These are phyloP conservation scores for Clitopilus passeckerianus DNA, from an alignment of 768 basidiomycete species.

Conservation along the genomic window DNA sequence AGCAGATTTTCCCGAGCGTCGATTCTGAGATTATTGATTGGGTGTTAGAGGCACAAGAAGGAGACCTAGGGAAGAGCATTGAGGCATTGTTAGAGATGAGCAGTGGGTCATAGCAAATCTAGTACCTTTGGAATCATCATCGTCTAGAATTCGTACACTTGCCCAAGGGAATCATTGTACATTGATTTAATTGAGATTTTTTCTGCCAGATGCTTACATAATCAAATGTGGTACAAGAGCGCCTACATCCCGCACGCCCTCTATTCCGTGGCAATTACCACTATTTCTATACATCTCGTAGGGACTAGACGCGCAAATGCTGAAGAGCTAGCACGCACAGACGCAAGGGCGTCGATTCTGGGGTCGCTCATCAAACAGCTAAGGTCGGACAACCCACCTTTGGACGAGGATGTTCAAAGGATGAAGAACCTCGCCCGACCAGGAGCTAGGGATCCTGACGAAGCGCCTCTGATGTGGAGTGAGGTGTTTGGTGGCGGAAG, in stretches of 20 bases:
- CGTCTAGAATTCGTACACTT: not conserved
- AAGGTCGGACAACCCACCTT: conserved; percentile 36
- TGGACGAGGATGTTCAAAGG: conserved; percentile 46
- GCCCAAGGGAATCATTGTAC: no score
- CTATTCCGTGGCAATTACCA: conserved; percentile 61
- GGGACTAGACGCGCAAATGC: conserved; percentile 42
- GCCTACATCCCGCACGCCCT: conserved; percentile 59
- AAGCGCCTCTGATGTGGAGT: conserved; percentile 37
- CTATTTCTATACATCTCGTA: conserved; percentile 64
- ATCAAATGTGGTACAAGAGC: conserved; percentile 13
- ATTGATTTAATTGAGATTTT: no score
- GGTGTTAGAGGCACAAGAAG: conserved; percentile 86
- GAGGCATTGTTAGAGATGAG: conserved; percentile 80
- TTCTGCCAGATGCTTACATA: conserved; percentile 9
- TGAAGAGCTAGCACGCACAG: conserved; percentile 48
- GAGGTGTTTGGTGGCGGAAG: conserved; percentile 45
- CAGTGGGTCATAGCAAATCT: conserved; percentile 26
- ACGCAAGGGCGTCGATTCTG: conserved; percentile 60
- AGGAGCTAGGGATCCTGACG: conserved; percentile 4
- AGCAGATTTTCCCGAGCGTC: conserved; percentile 83
- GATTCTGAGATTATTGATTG: conserved; percentile 83
- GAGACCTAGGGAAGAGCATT: conserved; percentile 87
- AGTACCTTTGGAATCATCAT: not conserved
- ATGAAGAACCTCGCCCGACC: conserved; percentile 49
- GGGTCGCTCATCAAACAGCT: conserved; percentile 53